Conservation (phyloP, 2,329 filamentous ascomycete species). For the Neonectria magnoliae region DNA sequence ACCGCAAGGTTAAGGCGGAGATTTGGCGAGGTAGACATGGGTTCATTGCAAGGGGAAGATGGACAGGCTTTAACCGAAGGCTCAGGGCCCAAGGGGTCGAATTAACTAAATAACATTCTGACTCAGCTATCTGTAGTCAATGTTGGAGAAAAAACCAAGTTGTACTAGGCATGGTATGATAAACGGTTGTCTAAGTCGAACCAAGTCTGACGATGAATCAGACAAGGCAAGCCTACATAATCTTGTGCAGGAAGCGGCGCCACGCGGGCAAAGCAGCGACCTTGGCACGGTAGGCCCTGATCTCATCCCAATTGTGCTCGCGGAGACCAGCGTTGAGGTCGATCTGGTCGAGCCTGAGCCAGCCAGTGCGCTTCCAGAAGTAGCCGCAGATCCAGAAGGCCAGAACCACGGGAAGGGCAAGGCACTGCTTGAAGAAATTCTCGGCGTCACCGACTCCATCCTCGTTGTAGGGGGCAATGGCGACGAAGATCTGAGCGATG, state of each 20-base stretch:
- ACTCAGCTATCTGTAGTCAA: constrained; percentile 4
- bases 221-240: constrained; percentile 43
- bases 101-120: constrained; percentile 1
- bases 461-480: constrained; percentile 52
- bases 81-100: background rate
- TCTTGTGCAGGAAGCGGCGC: constrained; percentile 47
- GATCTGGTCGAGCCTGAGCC: constrained; percentile 68
- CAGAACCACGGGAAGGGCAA: constrained; percentile 63
- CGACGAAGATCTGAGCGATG: constrained; percentile 62
- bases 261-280: constrained; percentile 61
- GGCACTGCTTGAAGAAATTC: constrained; percentile 64
- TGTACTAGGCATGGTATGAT: background rate
- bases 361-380: constrained; percentile 72
- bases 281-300: constrained; percentile 62
- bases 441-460: constrained; percentile 51
- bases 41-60: too few species aligned
- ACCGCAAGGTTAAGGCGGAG: background rate
- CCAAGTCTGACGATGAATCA: background rate
- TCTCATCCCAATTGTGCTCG: constrained; percentile 70
- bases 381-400: constrained; percentile 66
- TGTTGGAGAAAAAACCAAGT: background rate
- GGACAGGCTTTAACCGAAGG: background rate
- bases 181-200: constrained; percentile 1
- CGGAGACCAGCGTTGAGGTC: constrained; percentile 74
- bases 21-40: background rate